phyloP scores from a whole-genome alignment of 1,139 yeast species.

The Pichia sp. region DNA sequence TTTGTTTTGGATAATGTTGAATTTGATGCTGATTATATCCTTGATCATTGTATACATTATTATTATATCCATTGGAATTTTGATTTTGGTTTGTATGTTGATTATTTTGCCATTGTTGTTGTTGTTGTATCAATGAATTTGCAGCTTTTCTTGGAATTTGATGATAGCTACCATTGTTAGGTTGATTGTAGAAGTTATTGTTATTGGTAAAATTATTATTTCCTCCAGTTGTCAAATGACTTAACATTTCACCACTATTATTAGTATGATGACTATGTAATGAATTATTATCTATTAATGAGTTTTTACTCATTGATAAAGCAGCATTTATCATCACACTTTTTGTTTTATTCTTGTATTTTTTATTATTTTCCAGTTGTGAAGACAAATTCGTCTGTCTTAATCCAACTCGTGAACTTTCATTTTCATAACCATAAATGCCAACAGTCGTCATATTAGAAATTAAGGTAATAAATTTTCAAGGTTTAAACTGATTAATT shows the following conservation, averaged over 20 bases:
- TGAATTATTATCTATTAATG: conserved; percentile 10
- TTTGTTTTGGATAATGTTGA: conserved; percentile 5
- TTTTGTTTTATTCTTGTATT: conserved; percentile 17
- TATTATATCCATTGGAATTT: neutral
- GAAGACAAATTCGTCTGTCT: conserved; percentile 20
- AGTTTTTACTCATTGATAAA: conserved; percentile 9
- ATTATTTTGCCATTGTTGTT: neutral
- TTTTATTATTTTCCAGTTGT: conserved; percentile 16
- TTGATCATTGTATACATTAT: neutral
- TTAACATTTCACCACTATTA: neutral
- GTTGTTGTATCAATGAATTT: neutral
- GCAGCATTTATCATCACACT: conserved; percentile 11
- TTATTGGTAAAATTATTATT: too few species aligned
- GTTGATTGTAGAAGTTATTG: neutral
- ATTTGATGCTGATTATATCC: conserved; percentile 4
- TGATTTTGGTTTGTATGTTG: conserved; percentile 2
- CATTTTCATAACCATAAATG: conserved; percentile 17
- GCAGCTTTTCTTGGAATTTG: neutral
- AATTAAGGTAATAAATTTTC: too few species aligned
- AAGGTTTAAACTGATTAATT: too few species aligned
- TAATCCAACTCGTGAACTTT: conserved; percentile 19
- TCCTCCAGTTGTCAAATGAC: neutral
- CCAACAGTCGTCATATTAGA: neutral
- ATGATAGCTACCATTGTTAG: neutral
- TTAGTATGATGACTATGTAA: conserved; percentile 8